Base-by-base conservation (phyloP, 2,329 filamentous ascomycete genomes). In the Paracorniculantispora psalliotae region DNA sequence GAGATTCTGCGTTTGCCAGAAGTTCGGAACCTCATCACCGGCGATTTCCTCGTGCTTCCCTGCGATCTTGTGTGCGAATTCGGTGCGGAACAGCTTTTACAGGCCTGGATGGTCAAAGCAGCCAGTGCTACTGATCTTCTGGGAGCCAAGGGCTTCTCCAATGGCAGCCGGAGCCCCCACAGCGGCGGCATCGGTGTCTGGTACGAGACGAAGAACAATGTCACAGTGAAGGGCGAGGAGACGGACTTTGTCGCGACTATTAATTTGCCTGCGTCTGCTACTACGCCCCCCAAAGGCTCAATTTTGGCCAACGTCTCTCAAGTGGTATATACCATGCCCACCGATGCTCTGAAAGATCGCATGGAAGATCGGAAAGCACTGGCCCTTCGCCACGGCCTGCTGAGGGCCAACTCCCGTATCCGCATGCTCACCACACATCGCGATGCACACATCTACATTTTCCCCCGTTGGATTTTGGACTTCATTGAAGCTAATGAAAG, bases 61-160 rank as follows among this genome's bases (percentile, higher is more conserved):
- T 99, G 94, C 73, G 94, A 99, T 71, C 79, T 99, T 7, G 86
- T 99, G 41, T 97, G 92, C 71, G 92, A 96, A 68, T 78, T 97
- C 17, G 87, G 89, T 2, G 92, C 92, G 13, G 89, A 92, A 66
- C 85, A 87, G 62, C 79, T 97, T 23, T 76, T 96, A 2, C 91
- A 97, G 72, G 86, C 92, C 61, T 99, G 94, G 92, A 92, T 97
- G 88, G 85, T 92, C 30, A 86, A 89, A 65, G 85, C 91, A 52
- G 87, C 85, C 17, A 89, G 87, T 39, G 79, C 93, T 72, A 82
- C 74, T 65, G 85, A 77, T 74, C 79, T 81, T 15, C 80, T 87
- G 2, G 83, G 79, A 15, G 79, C 82, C 39, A 62, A 66, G 3
- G 68, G 67, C 19, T 71, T 76, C 17, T 70, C 73, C n/a, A 74